Evolutionary conservation across 2,329 filamentous ascomycete species (phyloP).

Genomic region (Arthrobotrys pseudoclavata): DNA sequence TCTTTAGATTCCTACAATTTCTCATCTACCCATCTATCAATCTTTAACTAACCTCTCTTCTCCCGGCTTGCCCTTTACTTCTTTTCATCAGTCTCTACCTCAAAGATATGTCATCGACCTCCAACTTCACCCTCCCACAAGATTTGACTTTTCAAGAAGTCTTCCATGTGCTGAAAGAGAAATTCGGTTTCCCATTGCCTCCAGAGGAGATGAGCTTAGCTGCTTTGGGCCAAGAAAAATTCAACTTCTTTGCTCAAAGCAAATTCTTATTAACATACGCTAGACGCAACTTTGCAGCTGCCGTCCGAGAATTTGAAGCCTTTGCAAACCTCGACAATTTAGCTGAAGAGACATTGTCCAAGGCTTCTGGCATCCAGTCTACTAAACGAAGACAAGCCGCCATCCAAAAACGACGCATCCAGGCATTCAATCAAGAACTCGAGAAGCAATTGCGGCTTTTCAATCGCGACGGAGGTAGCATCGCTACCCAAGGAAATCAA

Average conservation of each 20-base stretch:
- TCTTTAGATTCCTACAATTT: neutral
- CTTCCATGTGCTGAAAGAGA: slow-evolving; percentile 31
- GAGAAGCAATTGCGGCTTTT: slow-evolving; percentile 32
- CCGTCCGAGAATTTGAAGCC: slow-evolving; percentile 35
- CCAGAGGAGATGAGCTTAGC: slow-evolving; percentile 29
- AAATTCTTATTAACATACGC: slow-evolving; percentile 43
- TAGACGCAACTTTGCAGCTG: slow-evolving; percentile 29
- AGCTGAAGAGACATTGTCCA: slow-evolving; percentile 38
- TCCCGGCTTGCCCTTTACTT: neutral
- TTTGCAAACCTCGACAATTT: slow-evolving; percentile 39
- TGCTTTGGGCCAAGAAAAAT: slow-evolving; percentile 5
- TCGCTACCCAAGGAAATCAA: slow-evolving; percentile 33
- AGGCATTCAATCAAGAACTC: slow-evolving; percentile 50
- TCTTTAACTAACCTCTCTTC: neutral
- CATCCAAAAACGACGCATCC: slow-evolving; percentile 31
- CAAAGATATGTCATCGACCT: slow-evolving; percentile 27
- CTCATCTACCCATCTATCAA: neutral
- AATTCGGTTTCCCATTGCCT: slow-evolving; percentile 45
- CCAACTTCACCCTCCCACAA: slow-evolving; percentile 23
- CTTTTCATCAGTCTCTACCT: neutral
- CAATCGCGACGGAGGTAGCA: slow-evolving; percentile 45
- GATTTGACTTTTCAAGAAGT: slow-evolving; percentile 33
- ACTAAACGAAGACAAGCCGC: slow-evolving; percentile 24
- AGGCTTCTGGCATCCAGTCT: slow-evolving; percentile 23
- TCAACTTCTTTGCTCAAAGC: slow-evolving; percentile 20